Evolutionary conservation across 1,284 basidiomycete species (phyloP).

Genomic region (Microbotryomycetes sp.): DNA sequence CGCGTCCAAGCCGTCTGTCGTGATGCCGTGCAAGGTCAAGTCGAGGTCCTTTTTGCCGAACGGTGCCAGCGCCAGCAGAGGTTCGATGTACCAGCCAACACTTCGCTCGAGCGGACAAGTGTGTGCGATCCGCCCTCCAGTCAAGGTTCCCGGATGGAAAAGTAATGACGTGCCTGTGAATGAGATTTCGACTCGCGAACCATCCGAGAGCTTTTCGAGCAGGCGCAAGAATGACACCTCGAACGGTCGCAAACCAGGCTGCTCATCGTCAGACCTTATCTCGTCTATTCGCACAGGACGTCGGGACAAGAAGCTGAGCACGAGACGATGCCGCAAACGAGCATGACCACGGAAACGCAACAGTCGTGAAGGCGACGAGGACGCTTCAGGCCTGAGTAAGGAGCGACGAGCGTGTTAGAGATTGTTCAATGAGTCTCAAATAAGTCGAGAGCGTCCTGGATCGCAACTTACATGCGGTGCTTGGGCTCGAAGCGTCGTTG

Average conservation of each 20-base stretch:
- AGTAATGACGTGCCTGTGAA: constrained; percentile 89
- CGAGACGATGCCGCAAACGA: constrained; percentile 75
- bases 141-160: constrained; percentile 84
- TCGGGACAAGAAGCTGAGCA: constrained; percentile 81
- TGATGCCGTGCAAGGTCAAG: constrained; percentile 79
- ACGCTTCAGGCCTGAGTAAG: too few relatives aligned
- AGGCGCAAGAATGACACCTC: constrained; percentile 86
- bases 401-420: too few relatives aligned
- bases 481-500: not conserved
- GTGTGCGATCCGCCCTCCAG: constrained; percentile 74
- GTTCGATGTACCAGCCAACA: constrained; percentile 91
- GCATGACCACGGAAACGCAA: constrained; percentile 62
- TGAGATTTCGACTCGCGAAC: constrained; percentile 90
- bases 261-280: constrained; percentile 84
- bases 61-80: constrained; percentile 80
- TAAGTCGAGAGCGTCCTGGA: too few relatives aligned
- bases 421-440: too few relatives aligned
- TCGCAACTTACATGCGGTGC: too few relatives aligned
- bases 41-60: constrained; percentile 85
- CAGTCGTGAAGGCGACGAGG: not conserved
- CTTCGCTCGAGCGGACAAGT: constrained; percentile 63
- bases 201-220: constrained; percentile 89
- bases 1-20: constrained; percentile 76
- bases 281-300: constrained; percentile 78
- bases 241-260: constrained; percentile 90